phyloP scores from a whole-genome alignment of 2,329 filamentous ascomycete species.

The Trichoderma gracile region DNA sequence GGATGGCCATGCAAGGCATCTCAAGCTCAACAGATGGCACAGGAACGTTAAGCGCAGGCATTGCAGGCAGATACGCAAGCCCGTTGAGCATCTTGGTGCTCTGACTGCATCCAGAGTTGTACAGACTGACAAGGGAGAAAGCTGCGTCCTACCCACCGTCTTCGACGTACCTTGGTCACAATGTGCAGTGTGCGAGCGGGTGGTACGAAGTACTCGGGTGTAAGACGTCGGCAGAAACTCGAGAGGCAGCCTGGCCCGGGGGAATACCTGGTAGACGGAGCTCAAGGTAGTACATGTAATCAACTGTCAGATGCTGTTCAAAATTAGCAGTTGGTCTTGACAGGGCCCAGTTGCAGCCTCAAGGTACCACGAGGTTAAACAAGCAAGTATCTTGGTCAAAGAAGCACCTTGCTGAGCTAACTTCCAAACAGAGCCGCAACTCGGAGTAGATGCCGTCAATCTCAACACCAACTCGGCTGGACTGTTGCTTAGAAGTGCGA shows the following conservation, averaged over 20 bases:
- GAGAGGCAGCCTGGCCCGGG: constrained; percentile 2
- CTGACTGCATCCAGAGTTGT: constrained; percentile 10
- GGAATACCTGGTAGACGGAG: not conserved
- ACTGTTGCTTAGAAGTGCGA: not conserved
- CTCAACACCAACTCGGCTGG: constrained; percentile 2
- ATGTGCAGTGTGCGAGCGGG: not conserved
- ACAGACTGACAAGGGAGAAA: not conserved
- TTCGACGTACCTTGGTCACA: not conserved
- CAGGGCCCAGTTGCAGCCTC: not conserved
- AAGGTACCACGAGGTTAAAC: not conserved
- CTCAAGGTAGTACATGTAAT: not conserved
- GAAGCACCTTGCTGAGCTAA: not conserved
- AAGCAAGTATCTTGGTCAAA: no score
- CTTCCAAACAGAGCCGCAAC: constrained; percentile 3
- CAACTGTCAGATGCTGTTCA: no score
- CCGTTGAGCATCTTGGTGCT: not conserved
- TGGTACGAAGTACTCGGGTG: no score
- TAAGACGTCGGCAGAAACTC: not conserved
- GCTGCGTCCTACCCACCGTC: constrained; percentile 1
- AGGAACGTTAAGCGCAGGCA: constrained; percentile 6
- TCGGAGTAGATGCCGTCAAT: constrained; percentile 6
- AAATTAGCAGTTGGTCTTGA: not conserved
- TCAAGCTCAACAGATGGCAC: not conserved
- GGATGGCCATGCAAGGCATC: constrained; percentile 22
- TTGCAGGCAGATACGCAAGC: not conserved